Conservation (phyloP, 805 yeast genomes). For the Kazachstania viticola region DNA sequence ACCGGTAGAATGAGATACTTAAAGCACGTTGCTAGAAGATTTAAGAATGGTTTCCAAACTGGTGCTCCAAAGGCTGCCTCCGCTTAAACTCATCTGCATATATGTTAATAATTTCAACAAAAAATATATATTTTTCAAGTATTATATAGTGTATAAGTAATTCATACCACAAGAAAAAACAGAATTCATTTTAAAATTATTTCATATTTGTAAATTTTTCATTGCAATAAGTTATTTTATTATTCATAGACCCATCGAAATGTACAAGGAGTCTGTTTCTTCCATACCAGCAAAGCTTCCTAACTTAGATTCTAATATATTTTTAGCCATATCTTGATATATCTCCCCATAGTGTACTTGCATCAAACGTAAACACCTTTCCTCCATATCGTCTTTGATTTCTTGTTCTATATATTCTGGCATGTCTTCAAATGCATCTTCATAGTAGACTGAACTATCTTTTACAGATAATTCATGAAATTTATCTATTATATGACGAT, state of each 20-base stretch:
- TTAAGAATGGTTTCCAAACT: constrained; percentile 97
- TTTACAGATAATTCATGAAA: constrained; percentile 24
- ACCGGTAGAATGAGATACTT: constrained; percentile 98
- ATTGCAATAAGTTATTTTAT: no score
- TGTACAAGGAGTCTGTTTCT: constrained; percentile 65
- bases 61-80: constrained; percentile 42
- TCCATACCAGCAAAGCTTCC: constrained; percentile 52
- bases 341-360: constrained; percentile 13
- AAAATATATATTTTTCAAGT: no score
- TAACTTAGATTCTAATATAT: constrained; percentile 39
- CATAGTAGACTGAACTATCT: constrained; percentile 23
- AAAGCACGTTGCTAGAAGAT: constrained; percentile 93
- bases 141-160: no score
- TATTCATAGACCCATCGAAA: constrained; percentile 51
- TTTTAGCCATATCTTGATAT: constrained; percentile 52
- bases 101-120: no score
- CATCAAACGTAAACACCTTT: constrained; percentile 12
- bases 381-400: constrained; percentile 30
- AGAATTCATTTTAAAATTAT: no score
- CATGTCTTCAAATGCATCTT: constrained; percentile 33
- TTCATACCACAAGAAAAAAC: no score
- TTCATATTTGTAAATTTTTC: no score
- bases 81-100: no score
- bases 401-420: constrained; percentile 29
- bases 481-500: constrained; percentile 24